Evolutionary conservation across 345 rosid species (phyloP), one percentile per base, ranked within the genome.

Genomic region (Eucalyptus decipiens): DNA sequence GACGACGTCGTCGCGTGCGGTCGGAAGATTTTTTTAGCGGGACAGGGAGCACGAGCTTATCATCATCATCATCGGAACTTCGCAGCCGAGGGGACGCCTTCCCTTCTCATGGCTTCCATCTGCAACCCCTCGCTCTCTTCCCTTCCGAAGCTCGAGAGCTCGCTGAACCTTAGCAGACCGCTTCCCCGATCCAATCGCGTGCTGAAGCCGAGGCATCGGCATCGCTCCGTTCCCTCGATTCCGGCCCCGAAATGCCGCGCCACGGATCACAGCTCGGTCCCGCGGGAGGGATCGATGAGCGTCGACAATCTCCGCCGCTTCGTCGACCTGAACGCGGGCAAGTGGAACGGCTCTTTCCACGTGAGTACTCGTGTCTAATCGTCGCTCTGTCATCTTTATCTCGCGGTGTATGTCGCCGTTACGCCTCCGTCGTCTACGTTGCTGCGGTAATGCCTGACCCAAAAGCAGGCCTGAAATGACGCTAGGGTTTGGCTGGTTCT

Each of bases 261-360:
- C 42, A 3, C 91, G 48, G 90, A 24, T 26, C 90, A 43, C 85
- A 89, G 30, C 89, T 92, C 45, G 72, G 48, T 88, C 89, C 81
- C 88, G 37, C 50, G 86, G 54, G 88, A 91, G n/a, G 94, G 88
- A 47, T 28, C 93, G 88, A 95, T 97, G 95, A 95, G 93, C 90
- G 91, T 96, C 60, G 97, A 97, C 86, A 94, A 93, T 88, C 96
- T 97, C 58, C 95, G 90, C 62, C 94, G 94, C 43, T 97, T 96
- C 90, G 90, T 96, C 91, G 88, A 93, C 67, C 95, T 97, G 88
- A 97, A 94, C 87, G 6, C 89, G 34, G 99, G 99, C 87, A 96
- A 93, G 90, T 97, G 99, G 99, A 92, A 87, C 80, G 99, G 99
- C 52, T 93, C 96, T 89, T 94, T 97, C 88, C 95, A 96, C 45